Base-by-base conservation (phyloP, 2,329 filamentous ascomycete species). In the Alternaria sp. region DNA sequence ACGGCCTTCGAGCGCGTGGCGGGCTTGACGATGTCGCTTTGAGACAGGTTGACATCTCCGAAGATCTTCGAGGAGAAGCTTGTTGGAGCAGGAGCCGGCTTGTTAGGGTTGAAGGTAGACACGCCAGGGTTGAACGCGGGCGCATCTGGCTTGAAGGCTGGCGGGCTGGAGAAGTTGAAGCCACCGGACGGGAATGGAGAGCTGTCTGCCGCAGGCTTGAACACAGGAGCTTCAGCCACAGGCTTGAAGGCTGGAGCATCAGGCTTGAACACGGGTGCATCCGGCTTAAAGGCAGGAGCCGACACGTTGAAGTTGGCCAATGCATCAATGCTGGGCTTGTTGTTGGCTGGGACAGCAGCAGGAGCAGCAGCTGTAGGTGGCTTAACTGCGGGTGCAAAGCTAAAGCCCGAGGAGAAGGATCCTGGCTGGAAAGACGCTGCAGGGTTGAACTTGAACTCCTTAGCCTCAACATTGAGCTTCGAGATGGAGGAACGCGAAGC, bases 381-480 rank as follows among this genome's bases (percentile, higher is more conserved):
- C 51, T 74, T 74, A 59, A 66, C 58, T 23, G 69, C 67, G 23
- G 83, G 81, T 58, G 82, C 79, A 72, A 86, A 85, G 11, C 67
- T 68, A 51, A 79, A 78, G 47, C 71, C 72, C 6, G 80, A 80
- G 15, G 84, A 72, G 51, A 74, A 84, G 3, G 83, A 77, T 15
- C 79, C 81, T 15, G 85, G 81, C 46, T 80, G 81, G 70, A 87
- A 87, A 3, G 84, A 82, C 15, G 81, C 81, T 36, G 79, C 79
- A 7, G 87, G 87, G 59, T 90, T 86, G 80, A 95, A 95, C 71
- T 90, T 86, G 84, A 97, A 97, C 74, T 96, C 93, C 50, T 93
- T 91, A 0, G 95, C 95, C 66, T 91, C 88, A 28, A 96, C 93
- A 72, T 98, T 98, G 70, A 98, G 86, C 69, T 90, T 94, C 1